phyloP scores from a whole-genome alignment of 306 rosid genomes.

The Lathyrus aphaca region DNA sequence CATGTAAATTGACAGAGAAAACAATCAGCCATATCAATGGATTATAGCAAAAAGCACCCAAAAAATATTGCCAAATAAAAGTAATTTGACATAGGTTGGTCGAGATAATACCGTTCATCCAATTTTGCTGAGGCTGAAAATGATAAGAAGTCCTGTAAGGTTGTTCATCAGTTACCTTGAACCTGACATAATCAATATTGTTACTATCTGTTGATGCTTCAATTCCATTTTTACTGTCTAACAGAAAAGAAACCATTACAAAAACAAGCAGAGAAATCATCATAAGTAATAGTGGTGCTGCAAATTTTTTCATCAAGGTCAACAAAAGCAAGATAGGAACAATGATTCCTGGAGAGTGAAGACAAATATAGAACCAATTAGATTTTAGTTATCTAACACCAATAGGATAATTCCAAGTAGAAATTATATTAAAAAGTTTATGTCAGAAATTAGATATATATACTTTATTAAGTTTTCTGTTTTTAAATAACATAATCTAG shows the following conservation, averaged over 20 bases:
- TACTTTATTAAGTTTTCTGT: neutral
- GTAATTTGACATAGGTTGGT: neutral
- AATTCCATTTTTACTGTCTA: conserved; percentile 30
- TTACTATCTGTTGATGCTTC: conserved; percentile 20
- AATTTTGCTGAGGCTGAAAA: conserved; percentile 49
- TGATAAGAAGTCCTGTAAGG: conserved; percentile 54
- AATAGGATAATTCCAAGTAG: conserved; percentile 11
- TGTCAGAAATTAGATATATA: neutral
- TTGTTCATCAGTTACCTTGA: conserved; percentile 35
- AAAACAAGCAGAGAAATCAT: neutral
- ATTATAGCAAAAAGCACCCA: neutral
- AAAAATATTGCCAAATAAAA: neutral
- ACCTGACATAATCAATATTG: neutral
- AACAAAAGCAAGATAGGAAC: conserved; percentile 1
- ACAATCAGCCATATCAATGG: conserved; percentile 25
- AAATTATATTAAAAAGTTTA: neutral
- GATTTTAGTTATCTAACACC: conserved; percentile 6
- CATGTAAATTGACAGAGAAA: conserved; percentile 40
- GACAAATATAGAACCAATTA: conserved; percentile 28
- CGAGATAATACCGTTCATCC: conserved; percentile 51
- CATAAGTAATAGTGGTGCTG: conserved; percentile 7
- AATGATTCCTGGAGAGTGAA: conserved; percentile 6
- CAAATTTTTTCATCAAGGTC: conserved; percentile 40
- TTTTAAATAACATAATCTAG: neutral
- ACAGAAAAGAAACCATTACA: conserved; percentile 19